phyloP scores from a whole-genome alignment of 495 filamentous ascomycete species.

The Lasiosphaeriaceae sp. region DNA sequence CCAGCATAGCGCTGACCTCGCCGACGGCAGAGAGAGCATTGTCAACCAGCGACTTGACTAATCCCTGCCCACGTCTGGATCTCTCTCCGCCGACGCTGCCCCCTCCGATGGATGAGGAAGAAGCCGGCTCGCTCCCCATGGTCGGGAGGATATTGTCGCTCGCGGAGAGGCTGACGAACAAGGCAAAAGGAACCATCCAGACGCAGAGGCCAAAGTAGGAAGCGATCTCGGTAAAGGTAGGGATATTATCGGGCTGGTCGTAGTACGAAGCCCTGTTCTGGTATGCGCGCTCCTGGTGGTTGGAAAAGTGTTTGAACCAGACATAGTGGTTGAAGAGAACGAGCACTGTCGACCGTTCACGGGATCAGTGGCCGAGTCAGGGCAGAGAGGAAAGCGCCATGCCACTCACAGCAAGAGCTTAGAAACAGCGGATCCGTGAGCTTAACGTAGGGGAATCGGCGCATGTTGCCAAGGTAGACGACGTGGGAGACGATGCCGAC shows the following conservation, averaged over 20 bases:
- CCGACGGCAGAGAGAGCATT: slow-evolving; percentile 66
- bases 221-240: slow-evolving; percentile 89
- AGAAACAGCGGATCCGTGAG: slow-evolving; percentile 86
- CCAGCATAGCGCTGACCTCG: slow-evolving; percentile 68
- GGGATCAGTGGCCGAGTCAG: too few species aligned
- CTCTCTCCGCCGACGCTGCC: slow-evolving; percentile 37
- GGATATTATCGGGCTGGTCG: slow-evolving; percentile 56
- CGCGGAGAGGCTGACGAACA: slow-evolving; percentile 90
- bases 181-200: slow-evolving; percentile 91
- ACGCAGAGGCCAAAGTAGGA: slow-evolving; percentile 96
- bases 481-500: slow-evolving; percentile 79
- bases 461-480: slow-evolving; percentile 85
- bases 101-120: background rate
- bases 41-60: slow-evolving; percentile 88
- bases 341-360: slow-evolving; percentile 48
- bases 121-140: slow-evolving; percentile 55
- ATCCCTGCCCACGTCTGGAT: slow-evolving; percentile 65
- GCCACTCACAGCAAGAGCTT: slow-evolving; percentile 64
- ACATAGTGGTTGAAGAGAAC: slow-evolving; percentile 92
- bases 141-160: slow-evolving; percentile 92
- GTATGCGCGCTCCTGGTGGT: slow-evolving; percentile 47
- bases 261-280: slow-evolving; percentile 50
- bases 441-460: slow-evolving; percentile 83
- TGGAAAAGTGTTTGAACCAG: slow-evolving; percentile 93
- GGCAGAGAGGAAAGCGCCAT: background rate